phyloP scores from a whole-genome alignment of 2,329 filamentous ascomycete genomes.

The Tolypocladium cylindrosporum region DNA sequence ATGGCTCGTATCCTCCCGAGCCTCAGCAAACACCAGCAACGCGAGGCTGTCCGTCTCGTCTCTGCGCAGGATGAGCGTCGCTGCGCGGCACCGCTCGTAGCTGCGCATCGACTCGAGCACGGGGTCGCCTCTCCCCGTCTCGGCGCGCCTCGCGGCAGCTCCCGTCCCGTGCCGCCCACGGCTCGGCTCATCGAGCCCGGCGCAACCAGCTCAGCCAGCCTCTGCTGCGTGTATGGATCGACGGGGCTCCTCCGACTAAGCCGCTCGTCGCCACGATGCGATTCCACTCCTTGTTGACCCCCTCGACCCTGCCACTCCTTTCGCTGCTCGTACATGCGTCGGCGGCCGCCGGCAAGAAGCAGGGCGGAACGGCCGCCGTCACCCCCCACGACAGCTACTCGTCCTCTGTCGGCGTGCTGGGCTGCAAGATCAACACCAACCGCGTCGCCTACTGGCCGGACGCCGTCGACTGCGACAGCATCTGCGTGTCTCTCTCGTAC shows the following conservation, averaged over 20 bases:
- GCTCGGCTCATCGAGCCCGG: background rate
- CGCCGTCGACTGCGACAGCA: constrained; percentile 42
- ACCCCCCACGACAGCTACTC: constrained; percentile 50
- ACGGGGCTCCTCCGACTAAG: background rate
- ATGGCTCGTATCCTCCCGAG: background rate
- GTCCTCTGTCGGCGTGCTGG: constrained; percentile 48
- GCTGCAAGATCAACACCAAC: constrained; percentile 51
- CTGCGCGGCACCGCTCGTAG: background rate
- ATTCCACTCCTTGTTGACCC: background rate
- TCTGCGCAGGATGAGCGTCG: background rate
- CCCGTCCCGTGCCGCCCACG: background rate
- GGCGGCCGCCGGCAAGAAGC: background rate
- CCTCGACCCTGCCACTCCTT: background rate
- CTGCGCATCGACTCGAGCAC: background rate
- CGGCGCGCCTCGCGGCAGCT: background rate
- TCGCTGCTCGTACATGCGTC: background rate
- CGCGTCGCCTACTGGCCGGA: constrained; percentile 51
- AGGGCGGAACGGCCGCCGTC: constrained; percentile 16
- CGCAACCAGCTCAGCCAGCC: background rate
- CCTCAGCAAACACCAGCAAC: background rate
- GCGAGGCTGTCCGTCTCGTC: background rate
- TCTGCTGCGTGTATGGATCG: background rate
- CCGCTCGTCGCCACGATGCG: background rate
- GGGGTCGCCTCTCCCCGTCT: background rate
- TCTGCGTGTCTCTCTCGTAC: constrained; percentile 44